These are phyloP conservation scores for Niebla homalea DNA, from an alignment of 495 filamentous ascomycete species.

Conservation along the genomic window DNA sequence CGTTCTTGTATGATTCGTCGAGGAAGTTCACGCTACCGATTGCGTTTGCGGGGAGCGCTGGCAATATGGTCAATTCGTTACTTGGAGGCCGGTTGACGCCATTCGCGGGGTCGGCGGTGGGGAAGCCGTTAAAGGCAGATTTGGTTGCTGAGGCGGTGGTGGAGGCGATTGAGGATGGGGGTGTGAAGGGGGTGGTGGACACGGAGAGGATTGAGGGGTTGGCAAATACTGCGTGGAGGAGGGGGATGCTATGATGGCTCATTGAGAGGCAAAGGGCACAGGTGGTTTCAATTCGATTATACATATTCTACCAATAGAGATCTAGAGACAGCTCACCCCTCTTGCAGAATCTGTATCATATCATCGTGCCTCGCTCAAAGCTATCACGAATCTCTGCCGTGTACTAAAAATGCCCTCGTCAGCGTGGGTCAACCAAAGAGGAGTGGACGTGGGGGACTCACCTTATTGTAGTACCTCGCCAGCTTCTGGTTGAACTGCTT, in stretches of 20 bases:
- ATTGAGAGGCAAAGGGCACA: neutral
- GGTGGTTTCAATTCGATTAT: neutral
- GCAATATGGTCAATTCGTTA: conserved; percentile 55
- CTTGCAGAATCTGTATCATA: conserved; percentile 20
- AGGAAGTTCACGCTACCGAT: conserved; percentile 73
- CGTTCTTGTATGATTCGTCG: conserved; percentile 76
- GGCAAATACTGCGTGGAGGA: conserved; percentile 66
- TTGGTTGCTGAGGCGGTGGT: conserved; percentile 72
- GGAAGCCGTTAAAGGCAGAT: conserved; percentile 79
- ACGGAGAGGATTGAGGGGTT: conserved; percentile 57
- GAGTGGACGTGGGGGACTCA: conserved; percentile 22
- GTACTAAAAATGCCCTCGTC: conserved; percentile 46
- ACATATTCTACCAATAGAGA: neutral
- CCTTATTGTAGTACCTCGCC: conserved; percentile 89
- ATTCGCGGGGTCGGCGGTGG: conserved; percentile 64
- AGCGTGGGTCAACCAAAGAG: neutral
- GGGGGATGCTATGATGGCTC: conserved; percentile 52
- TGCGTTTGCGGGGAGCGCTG: conserved; percentile 55
- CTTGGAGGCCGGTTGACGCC: conserved; percentile 59
- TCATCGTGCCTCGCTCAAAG: conserved; percentile 91
- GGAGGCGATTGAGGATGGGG: conserved; percentile 59
- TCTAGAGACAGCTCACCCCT: neutral
- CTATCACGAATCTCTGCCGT: conserved; percentile 93
- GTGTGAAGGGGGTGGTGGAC: conserved; percentile 55
- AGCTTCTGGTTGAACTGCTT: conserved; percentile 99